A percentile compares a stretch with the other conserved stretches of the same genome.
Evolutionary conservation across 495 filamentous ascomycete genomes (phyloP).

Genomic region (Cudoniella acicularis): DNA sequence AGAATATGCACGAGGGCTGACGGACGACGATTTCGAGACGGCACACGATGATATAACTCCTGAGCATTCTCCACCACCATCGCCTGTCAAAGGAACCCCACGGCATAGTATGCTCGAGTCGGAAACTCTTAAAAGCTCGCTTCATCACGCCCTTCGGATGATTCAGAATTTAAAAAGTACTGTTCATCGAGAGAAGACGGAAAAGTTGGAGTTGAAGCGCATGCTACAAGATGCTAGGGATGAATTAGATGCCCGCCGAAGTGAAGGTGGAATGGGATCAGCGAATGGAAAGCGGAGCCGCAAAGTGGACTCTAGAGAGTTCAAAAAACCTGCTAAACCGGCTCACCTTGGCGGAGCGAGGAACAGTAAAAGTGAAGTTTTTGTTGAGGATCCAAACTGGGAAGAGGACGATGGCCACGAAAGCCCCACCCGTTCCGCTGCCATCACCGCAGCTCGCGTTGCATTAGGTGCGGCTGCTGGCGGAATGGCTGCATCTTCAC

Average conservation of each 20-base stretch:
- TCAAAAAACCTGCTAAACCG: constrained; percentile 72
- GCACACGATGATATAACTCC: constrained; percentile 69
- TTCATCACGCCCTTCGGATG: constrained; percentile 92
- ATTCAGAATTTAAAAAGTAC: constrained; percentile 93
- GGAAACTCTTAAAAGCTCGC: constrained; percentile 88
- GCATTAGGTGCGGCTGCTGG: constrained; percentile 14
- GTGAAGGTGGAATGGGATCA: constrained; percentile 47
- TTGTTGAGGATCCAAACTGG: constrained; percentile 84
- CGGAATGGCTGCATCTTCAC: constrained; percentile 8
- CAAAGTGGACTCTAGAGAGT: constrained; percentile 64
- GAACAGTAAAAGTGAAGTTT: constrained; percentile 69
- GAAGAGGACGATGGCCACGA: constrained; percentile 64
- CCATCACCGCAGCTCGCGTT: constrained; percentile 12
- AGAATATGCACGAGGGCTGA: constrained; percentile 52
- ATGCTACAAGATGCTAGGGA: constrained; percentile 95
- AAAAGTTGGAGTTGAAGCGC: constrained; percentile 91
- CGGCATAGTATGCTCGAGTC: constrained; percentile 86
- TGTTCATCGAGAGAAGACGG: constrained; percentile 94
- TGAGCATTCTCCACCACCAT: constrained; percentile 85
- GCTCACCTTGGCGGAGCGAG: constrained; percentile 75
- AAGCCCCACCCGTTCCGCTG: constrained; percentile 39
- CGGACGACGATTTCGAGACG: constrained; percentile 60
- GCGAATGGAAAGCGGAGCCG: constrained; percentile 57
- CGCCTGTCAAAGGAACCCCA: constrained; percentile 85
- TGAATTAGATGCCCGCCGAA: constrained; percentile 76